Base-by-base conservation (phyloP, 78 protist genomes). In the Planoprotostelium fungivorum region DNA sequence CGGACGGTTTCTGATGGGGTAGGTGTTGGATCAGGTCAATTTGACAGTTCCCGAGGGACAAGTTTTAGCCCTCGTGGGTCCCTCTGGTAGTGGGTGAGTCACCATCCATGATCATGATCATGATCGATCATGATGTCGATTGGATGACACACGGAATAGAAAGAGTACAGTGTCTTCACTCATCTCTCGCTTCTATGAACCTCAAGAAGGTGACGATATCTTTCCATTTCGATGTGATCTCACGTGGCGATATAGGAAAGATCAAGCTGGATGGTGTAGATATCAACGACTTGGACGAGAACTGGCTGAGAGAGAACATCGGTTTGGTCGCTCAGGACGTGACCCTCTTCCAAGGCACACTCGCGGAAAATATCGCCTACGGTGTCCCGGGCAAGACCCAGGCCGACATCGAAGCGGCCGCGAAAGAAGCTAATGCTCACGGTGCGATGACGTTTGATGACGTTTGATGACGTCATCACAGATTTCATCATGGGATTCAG, bases 351-450 rank as follows among this genome's bases (percentile, higher is more conserved):
- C 85, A 90, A 1, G 94, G 91, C 23, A 86, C 97, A 0, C 92
- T 98, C 29, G 84, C 84, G 0, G 96, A 97, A 38, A 98, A 98
- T 89, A 95, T 98, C 36, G 83, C 87, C 83, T 96, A 96, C 89
- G 98, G 98, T 29, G 63, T 39, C 37, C 94, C 87, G 0, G 93
- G 89, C 38, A 97, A 94, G 0, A 85, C 97, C 29, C 86, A 73
- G 29, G 97, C 83, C 84, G 96, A 95, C 86, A 89, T 97, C 36
- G 94, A 88, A 63, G 94, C 84, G 1, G 97, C 98, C 88, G 98
- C 98, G 5, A 86, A 88, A 37, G 37, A 37, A 28, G 98, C 99
- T 5, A 97, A 97, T 88, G 98, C 98, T 0, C 98, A 98, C 88
- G 94, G 93, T 51, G 16, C 5, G 73, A n/a, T n/a, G n/a, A n/a